Conservation (phyloP, 805 yeast genomes). For the Spathaspora hagerdaliae region DNA sequence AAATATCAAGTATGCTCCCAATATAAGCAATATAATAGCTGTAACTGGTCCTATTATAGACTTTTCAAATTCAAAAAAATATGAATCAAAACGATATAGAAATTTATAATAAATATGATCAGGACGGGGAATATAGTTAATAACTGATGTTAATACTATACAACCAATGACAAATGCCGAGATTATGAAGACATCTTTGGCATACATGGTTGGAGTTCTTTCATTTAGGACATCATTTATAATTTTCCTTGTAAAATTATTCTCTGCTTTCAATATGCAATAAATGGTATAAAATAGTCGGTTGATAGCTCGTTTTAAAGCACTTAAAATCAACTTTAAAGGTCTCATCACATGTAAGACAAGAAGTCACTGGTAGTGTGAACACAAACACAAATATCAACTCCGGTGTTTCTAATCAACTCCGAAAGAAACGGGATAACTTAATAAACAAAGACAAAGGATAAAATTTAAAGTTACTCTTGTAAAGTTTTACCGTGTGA, state of each 20-base stretch:
- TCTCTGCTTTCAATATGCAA: background rate
- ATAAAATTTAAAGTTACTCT: no score
- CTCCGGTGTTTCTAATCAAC: no score
- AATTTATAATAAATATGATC: conserved; percentile 4
- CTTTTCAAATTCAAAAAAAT: conserved; percentile 5
- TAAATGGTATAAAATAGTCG: no score
- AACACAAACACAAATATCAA: no score
- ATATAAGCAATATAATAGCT: conserved; percentile 1
- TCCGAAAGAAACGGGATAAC: no score
- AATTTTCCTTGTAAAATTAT: background rate
- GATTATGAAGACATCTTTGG: conserved; percentile 1
- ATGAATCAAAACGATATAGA: conserved; percentile 5
- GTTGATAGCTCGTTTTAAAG: no score
- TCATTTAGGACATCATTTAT: conserved; percentile 4
- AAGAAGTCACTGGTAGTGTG: no score
- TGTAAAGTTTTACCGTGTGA: no score
- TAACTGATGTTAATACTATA: background rate
- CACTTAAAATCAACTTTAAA: no score
- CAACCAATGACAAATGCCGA: conserved; percentile 1
- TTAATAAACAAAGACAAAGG: no score
- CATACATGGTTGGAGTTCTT: background rate
- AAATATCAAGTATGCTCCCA: background rate
- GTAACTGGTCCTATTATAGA: conserved; percentile 3
- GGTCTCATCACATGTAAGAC: no score
- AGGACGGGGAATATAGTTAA: conserved; percentile 6